A percentile compares a stretch with the other conserved stretches of the same genome.
These are phyloP conservation scores for Perkinsus marinus DNA, from an alignment of 169 alveolate genomes.

Conservation along the genomic window DNA sequence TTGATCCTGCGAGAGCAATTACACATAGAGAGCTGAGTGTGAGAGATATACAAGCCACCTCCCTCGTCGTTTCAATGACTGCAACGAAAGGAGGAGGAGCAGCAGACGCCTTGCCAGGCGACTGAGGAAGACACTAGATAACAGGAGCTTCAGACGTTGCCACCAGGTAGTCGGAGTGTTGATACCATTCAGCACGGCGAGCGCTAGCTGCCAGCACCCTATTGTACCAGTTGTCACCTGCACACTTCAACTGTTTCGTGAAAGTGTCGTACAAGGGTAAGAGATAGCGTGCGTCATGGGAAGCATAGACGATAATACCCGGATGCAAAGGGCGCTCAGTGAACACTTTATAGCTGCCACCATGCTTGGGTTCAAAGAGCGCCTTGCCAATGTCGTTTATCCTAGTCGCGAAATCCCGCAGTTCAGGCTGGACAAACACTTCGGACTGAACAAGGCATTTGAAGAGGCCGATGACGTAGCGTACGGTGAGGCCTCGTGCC, in stretches of 20 bases:
- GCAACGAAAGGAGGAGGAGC: too few relatives aligned
- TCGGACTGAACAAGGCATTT: not conserved
- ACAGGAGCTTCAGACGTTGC: not conserved
- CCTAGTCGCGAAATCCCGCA: not conserved
- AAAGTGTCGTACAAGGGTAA: not conserved
- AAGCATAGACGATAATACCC: not conserved
- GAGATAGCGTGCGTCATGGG: conserved; percentile 2
- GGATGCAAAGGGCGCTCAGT: not conserved
- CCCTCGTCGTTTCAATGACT: too few relatives aligned
- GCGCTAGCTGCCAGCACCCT: not conserved
- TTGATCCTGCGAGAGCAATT: too few relatives aligned
- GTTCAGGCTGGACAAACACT: not conserved
- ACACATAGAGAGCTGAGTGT: too few relatives aligned
- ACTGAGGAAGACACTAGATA: too few relatives aligned
- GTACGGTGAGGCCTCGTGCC: not conserved
- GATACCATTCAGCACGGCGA: not conserved
- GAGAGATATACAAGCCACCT: too few relatives aligned
- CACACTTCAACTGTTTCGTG: not conserved
- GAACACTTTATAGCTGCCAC: conserved; percentile 1
- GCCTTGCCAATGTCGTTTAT: not conserved
- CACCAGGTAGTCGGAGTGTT: not conserved
- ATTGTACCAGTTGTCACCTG: not conserved
- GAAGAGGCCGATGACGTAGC: not conserved
- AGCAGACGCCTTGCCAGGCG: too few relatives aligned
- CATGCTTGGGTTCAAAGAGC: not conserved